Base-by-base conservation (phyloP, 129 eudicot genomes). In the Scalesia atractyloides region DNA sequence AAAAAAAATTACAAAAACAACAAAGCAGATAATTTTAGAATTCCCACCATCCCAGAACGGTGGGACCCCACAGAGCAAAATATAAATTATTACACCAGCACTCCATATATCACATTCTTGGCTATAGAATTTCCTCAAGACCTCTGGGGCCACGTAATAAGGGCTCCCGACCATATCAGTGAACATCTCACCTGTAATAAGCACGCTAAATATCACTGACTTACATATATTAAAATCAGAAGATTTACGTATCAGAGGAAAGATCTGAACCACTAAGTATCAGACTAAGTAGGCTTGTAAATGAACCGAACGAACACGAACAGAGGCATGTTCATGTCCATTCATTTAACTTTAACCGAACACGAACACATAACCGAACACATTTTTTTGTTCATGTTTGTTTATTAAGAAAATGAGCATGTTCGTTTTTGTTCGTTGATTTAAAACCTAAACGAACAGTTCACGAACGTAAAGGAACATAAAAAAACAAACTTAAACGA, bases 101-200 rank as follows among this genome's bases (percentile, higher is more conserved):
- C 98, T 93, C 98, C 98, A 93, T 17, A 93, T 86, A 81, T 93
- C 98, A 87, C 97, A 93, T 81, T 93, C 97, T 82, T 78, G 97
- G 73, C 98, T 85, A 70, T 92, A 92, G 34, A 77, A 80, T 73
- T 92, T 92, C 70, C 78, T 73, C 79, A 92, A 73, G 24, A 93
- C 98, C 76, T 93, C 98, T 8, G 98, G 97, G 41, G 97, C 98
- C 56, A 93, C 98, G 41, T 93, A 93, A 69, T 89, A 93, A 33
- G 98, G 98, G 82, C 98, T 93, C 71, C 98, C 98, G 61, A 89
- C 97, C 73, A 93, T 92, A 69, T 93, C 98, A 26, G 76, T 84
- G 64, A 93, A 93, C 80, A 78, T 89, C 57, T 93, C 98, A 67
- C 98, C 98, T 93, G 82, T 16, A 67, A 43, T 37, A 64, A 41